Percentiles rank a stretch among this genome's conserved stretches.
These are phyloP conservation scores for Beauveria brongniartii DNA, from an alignment of 2,329 filamentous ascomycete genomes.

Conservation along the genomic window DNA sequence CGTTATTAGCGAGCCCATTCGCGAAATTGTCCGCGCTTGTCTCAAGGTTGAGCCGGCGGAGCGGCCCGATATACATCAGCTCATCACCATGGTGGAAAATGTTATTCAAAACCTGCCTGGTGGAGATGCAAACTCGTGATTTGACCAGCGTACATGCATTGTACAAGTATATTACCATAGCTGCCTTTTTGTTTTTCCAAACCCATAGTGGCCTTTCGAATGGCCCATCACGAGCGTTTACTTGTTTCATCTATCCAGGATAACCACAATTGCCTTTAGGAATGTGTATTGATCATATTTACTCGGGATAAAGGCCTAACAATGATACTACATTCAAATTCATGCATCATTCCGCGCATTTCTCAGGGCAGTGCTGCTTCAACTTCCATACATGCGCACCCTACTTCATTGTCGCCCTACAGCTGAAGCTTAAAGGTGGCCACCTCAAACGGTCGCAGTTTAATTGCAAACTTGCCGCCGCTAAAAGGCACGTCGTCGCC, in stretches of 20 bases:
- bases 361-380: neutral
- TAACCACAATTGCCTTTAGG: neutral
- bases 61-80: slow-evolving; percentile 75
- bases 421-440: slow-evolving; percentile 64
- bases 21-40: slow-evolving; percentile 81
- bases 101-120: slow-evolving; percentile 62
- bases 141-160: neutral
- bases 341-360: neutral
- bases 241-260: neutral
- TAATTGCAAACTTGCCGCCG: slow-evolving; percentile 48
- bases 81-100: slow-evolving; percentile 70
- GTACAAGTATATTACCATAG: neutral
- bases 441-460: slow-evolving; percentile 75
- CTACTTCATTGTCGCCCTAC: slow-evolving; percentile 25
- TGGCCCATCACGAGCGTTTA: neutral
- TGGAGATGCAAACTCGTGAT: slow-evolving; percentile 21
- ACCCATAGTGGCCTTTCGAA: neutral
- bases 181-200: neutral
- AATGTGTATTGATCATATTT: neutral
- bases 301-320: slow-evolving; percentile 5
- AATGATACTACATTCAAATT: slow-evolving; percentile 1
- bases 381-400: slow-evolving; percentile 18
- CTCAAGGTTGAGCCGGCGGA: slow-evolving; percentile 80
- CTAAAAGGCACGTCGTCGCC: slow-evolving; percentile 52
- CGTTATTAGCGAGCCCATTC: slow-evolving; percentile 71